phyloP scores from a whole-genome alignment of 2,329 filamentous ascomycete genomes.

The Lasiodiplodia sp. region DNA sequence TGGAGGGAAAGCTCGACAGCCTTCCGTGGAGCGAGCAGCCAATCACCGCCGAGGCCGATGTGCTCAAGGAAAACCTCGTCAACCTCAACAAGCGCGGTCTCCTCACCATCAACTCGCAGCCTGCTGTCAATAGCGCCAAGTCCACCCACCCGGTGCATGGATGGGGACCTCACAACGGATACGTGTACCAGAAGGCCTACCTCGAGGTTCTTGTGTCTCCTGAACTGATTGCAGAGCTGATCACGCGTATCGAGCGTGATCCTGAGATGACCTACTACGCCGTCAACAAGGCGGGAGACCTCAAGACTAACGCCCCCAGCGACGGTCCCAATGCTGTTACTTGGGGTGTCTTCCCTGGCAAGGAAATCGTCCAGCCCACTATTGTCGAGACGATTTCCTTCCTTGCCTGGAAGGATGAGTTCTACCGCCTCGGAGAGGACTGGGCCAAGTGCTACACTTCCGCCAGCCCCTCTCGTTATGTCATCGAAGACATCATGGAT shows the following conservation, averaged over 20 bases:
- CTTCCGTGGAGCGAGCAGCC: slow-evolving; percentile 94
- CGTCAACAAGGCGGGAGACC: slow-evolving; percentile 80
- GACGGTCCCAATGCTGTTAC: slow-evolving; percentile 98
- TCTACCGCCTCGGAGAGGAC: slow-evolving; percentile 88
- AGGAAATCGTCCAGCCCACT: slow-evolving; percentile 99
- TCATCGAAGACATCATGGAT: slow-evolving; percentile 85
- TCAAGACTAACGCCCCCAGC: slow-evolving; percentile 83
- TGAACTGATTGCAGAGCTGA: slow-evolving; percentile 77
- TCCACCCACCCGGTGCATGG: slow-evolving; percentile 87
- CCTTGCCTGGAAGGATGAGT: slow-evolving; percentile 98
- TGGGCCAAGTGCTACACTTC: slow-evolving; percentile 92
- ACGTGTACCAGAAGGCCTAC: slow-evolving; percentile 98
- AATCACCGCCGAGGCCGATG: slow-evolving; percentile 81
- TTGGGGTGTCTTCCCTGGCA: slow-evolving; percentile 98
- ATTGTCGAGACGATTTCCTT: slow-evolving; percentile 98
- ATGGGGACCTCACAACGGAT: slow-evolving; percentile 94
- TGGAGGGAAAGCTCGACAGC: slow-evolving; percentile 79
- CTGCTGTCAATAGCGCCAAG: slow-evolving; percentile 88
- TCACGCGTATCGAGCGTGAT: slow-evolving; percentile 77
- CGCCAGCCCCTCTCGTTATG: slow-evolving; percentile 74
- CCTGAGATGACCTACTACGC: slow-evolving; percentile 92
- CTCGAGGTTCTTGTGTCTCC: slow-evolving; percentile 89
- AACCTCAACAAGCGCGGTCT: slow-evolving; percentile 85
- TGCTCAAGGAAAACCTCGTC: slow-evolving; percentile 78
- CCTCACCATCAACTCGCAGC: slow-evolving; percentile 96